phyloP scores from a whole-genome alignment of 495 filamentous ascomycete genomes.

The Astrocystis sublimbata region DNA sequence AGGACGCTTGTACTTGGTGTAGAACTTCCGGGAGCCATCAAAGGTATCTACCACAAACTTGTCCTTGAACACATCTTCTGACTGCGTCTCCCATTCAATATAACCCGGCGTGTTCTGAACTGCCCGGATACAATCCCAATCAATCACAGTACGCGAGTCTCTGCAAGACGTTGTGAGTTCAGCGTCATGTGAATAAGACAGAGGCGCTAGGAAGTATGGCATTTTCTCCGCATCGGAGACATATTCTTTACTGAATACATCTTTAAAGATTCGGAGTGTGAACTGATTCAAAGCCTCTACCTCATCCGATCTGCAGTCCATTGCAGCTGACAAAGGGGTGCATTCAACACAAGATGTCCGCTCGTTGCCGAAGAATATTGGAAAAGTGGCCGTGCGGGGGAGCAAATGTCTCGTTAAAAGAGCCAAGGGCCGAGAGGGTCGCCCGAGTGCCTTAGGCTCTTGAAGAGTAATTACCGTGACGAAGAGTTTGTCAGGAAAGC shows the following conservation, averaged over 20 bases:
- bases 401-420: conserved; percentile 69
- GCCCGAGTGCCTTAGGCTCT: conserved; percentile 57
- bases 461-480: conserved; percentile 64
- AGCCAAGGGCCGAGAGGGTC: conserved; percentile 64
- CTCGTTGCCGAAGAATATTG: conserved; percentile 66
- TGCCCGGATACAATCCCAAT: conserved; percentile 61
- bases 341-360: conserved; percentile 57
- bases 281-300: conserved; percentile 62
- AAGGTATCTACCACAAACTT: conserved; percentile 73
- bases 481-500: conserved; percentile 60
- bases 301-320: conserved; percentile 45
- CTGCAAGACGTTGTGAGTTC: conserved; percentile 22
- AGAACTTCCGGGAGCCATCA: conserved; percentile 69
- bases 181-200: conserved; percentile 34
- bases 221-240: conserved; percentile 62
- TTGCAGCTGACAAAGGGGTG: conserved; percentile 34
- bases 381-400: conserved; percentile 66
- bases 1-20: conserved; percentile 42
- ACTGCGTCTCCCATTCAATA: conserved; percentile 54
- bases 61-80: conserved; percentile 58
- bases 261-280: conserved; percentile 74
- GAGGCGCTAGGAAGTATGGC: conserved; percentile 83
- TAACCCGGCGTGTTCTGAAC: conserved; percentile 32
- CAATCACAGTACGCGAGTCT: conserved; percentile 51
- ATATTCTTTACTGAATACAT: conserved; percentile 88